These are phyloP conservation scores for Epicoccum nigrum DNA, from an alignment of 2,329 filamentous ascomycete species.

Conservation along the genomic window DNA sequence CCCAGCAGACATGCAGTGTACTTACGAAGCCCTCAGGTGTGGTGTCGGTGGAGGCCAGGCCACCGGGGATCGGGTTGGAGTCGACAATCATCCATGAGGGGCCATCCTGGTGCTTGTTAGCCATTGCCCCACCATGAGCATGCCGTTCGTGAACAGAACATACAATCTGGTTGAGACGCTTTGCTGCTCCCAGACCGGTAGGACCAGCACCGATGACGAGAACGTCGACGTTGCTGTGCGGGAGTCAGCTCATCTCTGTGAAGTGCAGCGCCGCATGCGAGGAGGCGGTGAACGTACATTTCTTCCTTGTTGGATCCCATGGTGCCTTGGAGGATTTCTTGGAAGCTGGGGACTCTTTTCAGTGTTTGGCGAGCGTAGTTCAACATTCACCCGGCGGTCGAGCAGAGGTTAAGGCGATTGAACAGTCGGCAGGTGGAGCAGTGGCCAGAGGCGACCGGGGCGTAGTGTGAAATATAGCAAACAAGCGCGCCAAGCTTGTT, in stretches of 20 bases:
- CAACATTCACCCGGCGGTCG: conserved; percentile 44
- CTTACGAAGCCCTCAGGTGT: conserved; percentile 97
- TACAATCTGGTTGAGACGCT: conserved; percentile 96
- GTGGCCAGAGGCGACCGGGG: conserved; percentile 23
- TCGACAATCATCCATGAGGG: conserved; percentile 97
- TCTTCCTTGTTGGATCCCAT: conserved; percentile 50
- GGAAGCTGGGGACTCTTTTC: conserved; percentile 51
- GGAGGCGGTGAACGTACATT: conserved; percentile 48
- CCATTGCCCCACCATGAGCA: conserved; percentile 23
- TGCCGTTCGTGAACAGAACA: conserved; percentile 50
- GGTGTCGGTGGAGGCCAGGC: conserved; percentile 92
- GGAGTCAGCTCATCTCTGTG: conserved; percentile 28
- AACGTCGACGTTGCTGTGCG: conserved; percentile 83
- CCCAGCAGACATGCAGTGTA: conserved; percentile 42
- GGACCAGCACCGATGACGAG: conserved; percentile 98
- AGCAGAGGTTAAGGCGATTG: conserved; percentile 24
- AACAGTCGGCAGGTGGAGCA: conserved; percentile 20
- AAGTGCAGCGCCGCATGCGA: conserved; percentile 10
- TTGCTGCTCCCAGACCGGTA: conserved; percentile 95
- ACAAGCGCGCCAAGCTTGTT: conserved; percentile 37
- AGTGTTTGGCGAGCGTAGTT: conserved; percentile 48
- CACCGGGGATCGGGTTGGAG: conserved; percentile 87
- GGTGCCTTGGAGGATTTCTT: conserved; percentile 49
- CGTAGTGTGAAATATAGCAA: conserved; percentile 32
- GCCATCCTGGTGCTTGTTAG: conserved; percentile 67